phyloP scores from a whole-genome alignment of 192 early-diverging fungal species.

The Linnemannia elongata region DNA sequence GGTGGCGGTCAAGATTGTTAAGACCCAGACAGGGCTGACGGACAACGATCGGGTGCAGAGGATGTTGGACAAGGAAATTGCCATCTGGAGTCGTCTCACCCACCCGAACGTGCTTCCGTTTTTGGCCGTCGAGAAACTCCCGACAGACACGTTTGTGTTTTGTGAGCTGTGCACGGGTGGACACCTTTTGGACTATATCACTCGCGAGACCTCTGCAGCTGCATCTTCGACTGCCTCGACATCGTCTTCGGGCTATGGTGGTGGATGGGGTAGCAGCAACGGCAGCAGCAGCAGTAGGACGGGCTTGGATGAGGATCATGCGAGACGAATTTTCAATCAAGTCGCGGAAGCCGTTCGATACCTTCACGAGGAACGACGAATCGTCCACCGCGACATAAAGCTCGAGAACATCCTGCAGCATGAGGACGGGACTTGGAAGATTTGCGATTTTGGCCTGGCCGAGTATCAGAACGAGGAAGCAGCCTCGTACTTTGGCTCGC shows the following conservation, averaged over 20 bases:
- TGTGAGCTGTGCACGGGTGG: conserved; percentile 77
- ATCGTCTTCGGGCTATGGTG: not conserved
- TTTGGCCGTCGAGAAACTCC: conserved; percentile 75
- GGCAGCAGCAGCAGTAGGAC: not conserved
- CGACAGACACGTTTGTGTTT: conserved; percentile 78
- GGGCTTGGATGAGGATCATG: conserved; percentile 67
- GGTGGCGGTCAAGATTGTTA: conserved; percentile 82
- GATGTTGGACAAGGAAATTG: conserved; percentile 73
- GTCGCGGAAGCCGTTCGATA: conserved; percentile 81
- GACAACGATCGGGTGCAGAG: conserved; percentile 60
- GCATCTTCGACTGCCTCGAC: not conserved
- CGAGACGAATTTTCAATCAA: conserved; percentile 27
- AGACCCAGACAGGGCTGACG: conserved; percentile 55
- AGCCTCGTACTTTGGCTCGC: conserved; percentile 58
- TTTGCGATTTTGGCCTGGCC: conserved; percentile 91
- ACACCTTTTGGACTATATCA: conserved; percentile 72
- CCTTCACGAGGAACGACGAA: conserved; percentile 78
- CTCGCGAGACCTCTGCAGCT: conserved; percentile 20
- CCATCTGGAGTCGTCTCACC: conserved; percentile 75
- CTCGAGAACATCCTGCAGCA: conserved; percentile 91
- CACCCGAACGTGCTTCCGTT: conserved; percentile 78
- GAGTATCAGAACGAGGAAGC: conserved; percentile 61
- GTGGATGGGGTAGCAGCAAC: not conserved
- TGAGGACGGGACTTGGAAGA: conserved; percentile 75
- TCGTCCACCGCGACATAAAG: conserved; percentile 93